Evolutionary conservation across 2,329 filamentous ascomycete species (phyloP).

Genomic region (Diaporthe eres): DNA sequence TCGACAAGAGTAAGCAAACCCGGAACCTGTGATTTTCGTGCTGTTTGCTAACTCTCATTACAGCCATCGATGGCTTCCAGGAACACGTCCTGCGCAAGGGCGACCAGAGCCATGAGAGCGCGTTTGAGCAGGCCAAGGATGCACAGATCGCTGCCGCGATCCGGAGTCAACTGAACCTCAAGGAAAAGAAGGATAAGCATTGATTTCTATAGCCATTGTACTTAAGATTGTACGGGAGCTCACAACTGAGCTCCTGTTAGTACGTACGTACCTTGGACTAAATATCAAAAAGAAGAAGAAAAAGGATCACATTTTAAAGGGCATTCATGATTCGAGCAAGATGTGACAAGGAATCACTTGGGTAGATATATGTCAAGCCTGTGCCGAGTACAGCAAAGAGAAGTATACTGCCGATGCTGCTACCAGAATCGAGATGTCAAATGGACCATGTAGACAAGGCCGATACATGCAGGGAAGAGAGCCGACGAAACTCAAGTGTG

Average conservation of each 20-base stretch:
- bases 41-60: not conserved
- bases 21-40: no score
- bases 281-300: no score
- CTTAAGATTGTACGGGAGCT: not conserved
- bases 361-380: no score
- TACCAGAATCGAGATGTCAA: no score
- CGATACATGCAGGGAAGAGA: not conserved
- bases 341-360: no score
- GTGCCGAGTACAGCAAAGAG: no score
- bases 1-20: slow-evolving; percentile 78
- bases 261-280: no score
- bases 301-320: no score
- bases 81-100: slow-evolving; percentile 80
- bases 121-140: slow-evolving; percentile 86
- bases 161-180: slow-evolving; percentile 65
- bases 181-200: slow-evolving; percentile 30
- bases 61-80: slow-evolving; percentile 84
- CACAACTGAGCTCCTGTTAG: no score
- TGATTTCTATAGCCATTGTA: not conserved
- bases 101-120: slow-evolving; percentile 79
- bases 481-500: not conserved
- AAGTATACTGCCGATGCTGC: no score
- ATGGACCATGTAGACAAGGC: no score
- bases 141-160: slow-evolving; percentile 82
- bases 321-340: no score